Conservation (phyloP, 495 filamentous ascomycete genomes). For the Aspergillus ellipticus region DNA sequence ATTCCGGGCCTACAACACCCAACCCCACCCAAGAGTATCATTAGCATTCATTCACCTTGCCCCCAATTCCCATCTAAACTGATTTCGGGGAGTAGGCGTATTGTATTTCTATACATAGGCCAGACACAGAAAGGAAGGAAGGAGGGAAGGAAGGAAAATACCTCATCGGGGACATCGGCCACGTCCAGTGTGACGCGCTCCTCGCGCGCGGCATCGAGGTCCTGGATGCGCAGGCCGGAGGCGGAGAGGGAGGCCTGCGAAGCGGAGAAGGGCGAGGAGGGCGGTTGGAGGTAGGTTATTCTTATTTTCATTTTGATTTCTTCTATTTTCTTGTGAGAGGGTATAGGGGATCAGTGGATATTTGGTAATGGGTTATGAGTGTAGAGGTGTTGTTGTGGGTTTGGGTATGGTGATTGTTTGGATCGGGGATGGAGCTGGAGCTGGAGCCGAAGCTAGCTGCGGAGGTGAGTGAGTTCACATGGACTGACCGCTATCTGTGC, state of each 20-base stretch:
- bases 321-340: background rate
- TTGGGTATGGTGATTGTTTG: background rate
- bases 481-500: background rate
- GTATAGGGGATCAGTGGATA: background rate
- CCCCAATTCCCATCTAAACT: background rate
- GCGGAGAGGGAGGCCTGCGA: slow-evolving; percentile 51
- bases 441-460: background rate
- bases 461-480: slow-evolving; percentile 3
- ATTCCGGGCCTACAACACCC: slow-evolving; percentile 7
- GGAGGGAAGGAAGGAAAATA: slow-evolving; percentile 25
- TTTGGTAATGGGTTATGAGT: background rate
- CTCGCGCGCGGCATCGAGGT: slow-evolving; percentile 65
- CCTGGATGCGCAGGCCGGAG: slow-evolving; percentile 47
- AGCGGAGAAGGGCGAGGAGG: slow-evolving; percentile 58
- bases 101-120: too few relatives aligned
- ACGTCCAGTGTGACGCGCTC: slow-evolving; percentile 72
- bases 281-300: slow-evolving; percentile 71
- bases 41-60: background rate
- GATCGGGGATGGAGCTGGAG: slow-evolving; percentile 14
- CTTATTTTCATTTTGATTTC: slow-evolving; percentile 70
- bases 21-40: background rate
- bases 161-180: slow-evolving; percentile 69
- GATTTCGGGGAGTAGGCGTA: too few relatives aligned
- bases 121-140: background rate
- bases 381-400: background rate